Evolutionary conservation across 202 grass and related monocot genomes (phyloP).

Genomic region (Cymbopogon flexuosus): DNA sequence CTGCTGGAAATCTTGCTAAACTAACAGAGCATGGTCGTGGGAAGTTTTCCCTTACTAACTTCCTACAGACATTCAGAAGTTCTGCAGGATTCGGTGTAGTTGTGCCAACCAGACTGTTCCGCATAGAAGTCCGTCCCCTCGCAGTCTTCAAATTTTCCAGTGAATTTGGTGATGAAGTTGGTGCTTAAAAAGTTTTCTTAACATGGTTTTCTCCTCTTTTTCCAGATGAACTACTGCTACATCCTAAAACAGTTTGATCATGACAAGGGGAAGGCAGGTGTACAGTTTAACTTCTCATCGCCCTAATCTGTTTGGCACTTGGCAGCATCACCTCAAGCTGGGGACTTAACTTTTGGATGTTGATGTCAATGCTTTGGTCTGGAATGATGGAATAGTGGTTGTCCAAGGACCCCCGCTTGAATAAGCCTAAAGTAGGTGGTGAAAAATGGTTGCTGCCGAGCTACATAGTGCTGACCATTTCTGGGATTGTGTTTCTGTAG

Average conservation of each 20-base stretch:
- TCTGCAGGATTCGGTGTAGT: too few species aligned
- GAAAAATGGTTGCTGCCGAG: not conserved
- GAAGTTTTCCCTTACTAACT: too few species aligned
- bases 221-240: conserved; percentile 81
- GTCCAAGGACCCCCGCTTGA: not conserved
- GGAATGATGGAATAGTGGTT: not conserved
- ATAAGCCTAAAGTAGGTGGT: not conserved
- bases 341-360: conserved; percentile 24
- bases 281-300: conserved; percentile 68
- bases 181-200: not conserved
- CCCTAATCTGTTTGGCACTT: conserved; percentile 27
- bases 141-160: too few species aligned
- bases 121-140: too few species aligned
- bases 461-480: too few species aligned
- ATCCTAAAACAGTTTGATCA: conserved; percentile 69
- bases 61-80: too few species aligned
- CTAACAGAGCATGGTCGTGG: too few species aligned
- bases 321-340: not conserved
- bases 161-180: too few species aligned
- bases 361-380: not conserved
- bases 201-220: conserved; percentile 20
- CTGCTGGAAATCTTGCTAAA: too few species aligned
- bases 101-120: too few species aligned
- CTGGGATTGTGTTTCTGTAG: too few species aligned
- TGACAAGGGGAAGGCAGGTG: conserved; percentile 61